These are phyloP conservation scores for Zalerion maritima DNA, from an alignment of 495 filamentous ascomycete species.

Conservation along the genomic window DNA sequence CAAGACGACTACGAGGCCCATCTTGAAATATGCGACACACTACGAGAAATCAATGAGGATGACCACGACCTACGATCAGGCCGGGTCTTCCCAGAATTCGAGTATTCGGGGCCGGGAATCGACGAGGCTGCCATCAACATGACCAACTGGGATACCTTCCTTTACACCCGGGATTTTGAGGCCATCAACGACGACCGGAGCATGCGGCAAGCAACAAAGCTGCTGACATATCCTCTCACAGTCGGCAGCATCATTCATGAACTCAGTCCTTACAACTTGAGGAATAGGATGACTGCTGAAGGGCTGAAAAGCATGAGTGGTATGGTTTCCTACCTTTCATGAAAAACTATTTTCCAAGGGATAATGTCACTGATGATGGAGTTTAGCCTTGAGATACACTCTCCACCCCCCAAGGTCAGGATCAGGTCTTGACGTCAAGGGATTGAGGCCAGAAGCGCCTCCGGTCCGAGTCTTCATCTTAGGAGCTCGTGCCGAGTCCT, in stretches of 20 bases:
- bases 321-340: slow-evolving; percentile 26
- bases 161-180: slow-evolving; percentile 77
- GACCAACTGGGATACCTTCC: slow-evolving; percentile 94
- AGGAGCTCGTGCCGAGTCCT: slow-evolving; percentile 90
- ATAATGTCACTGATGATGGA: slow-evolving; percentile 7
- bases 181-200: slow-evolving; percentile 78
- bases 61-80: slow-evolving; percentile 89
- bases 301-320: slow-evolving; percentile 86
- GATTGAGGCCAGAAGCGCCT: slow-evolving; percentile 67
- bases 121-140: slow-evolving; percentile 90
- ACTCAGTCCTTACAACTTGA: slow-evolving; percentile 76
- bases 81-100: slow-evolving; percentile 84
- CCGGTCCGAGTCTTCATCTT: slow-evolving; percentile 87
- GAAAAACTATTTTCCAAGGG: slow-evolving; percentile 1
- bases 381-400: slow-evolving; percentile 72
- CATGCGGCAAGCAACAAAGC: slow-evolving; percentile 77
- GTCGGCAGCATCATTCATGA: slow-evolving; percentile 87
- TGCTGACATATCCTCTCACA: slow-evolving; percentile 87
- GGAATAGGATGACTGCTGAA: slow-evolving; percentile 62
- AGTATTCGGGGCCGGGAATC: slow-evolving; percentile 75
- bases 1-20: slow-evolving; percentile 87
- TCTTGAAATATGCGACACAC: slow-evolving; percentile 77
- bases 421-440: slow-evolving; percentile 57
- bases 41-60: slow-evolving; percentile 91
- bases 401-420: slow-evolving; percentile 77